Evolutionary conservation across 768 basidiomycete species (phyloP), one percentile per base, ranked within the genome.

Genomic region (Panaeolus papilionaceus): DNA sequence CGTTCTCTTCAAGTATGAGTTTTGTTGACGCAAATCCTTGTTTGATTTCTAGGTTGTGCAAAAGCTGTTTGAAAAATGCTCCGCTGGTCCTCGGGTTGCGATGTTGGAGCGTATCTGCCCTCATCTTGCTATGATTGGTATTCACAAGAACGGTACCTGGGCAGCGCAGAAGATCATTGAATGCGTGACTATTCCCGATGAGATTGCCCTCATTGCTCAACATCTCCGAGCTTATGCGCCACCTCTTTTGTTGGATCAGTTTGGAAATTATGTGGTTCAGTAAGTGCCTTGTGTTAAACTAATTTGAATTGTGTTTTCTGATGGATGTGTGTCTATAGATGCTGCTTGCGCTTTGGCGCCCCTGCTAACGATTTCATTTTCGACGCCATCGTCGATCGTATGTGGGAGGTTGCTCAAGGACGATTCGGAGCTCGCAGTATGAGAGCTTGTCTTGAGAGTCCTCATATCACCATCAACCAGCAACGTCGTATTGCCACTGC

Each of bases 81-180:
- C 94, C 14, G 79, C 89, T 44, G 80, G 74, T 3, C 90, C 95
- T 38, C 85, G 96, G 71, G 86, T 94, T 69, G 90, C 91, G 16
- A 96, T 99, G 93, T 83, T 99, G 65, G 96, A 99, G 73, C 90
- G 96, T 62, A 92, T 99, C 69, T 87, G 89, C 3, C 98, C 98
- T 61, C 93, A 97, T 76, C 83, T 99, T 45, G 97, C 97, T 26
- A 94, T 94, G 89, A 98, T 99, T 70, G 98, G 98, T 33, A 96
- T 97, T 66, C 98, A 99, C 84, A 99, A 99, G 84, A 99, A 99
- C 71, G 98, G 98, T 37, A 99, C 98, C 0, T 99, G 98, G 98
- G 97, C 97, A 2, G 96, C 96, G 3, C 98, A 99, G 80, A 99
- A 98, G 85, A 95, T 98, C 75, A 99, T 99, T 67, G 96, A 98